A percentile compares a stretch with the other conserved stretches of the same genome.
Evolutionary conservation across 306 rosid species (phyloP).

Genomic region (Cicer arietinum): DNA sequence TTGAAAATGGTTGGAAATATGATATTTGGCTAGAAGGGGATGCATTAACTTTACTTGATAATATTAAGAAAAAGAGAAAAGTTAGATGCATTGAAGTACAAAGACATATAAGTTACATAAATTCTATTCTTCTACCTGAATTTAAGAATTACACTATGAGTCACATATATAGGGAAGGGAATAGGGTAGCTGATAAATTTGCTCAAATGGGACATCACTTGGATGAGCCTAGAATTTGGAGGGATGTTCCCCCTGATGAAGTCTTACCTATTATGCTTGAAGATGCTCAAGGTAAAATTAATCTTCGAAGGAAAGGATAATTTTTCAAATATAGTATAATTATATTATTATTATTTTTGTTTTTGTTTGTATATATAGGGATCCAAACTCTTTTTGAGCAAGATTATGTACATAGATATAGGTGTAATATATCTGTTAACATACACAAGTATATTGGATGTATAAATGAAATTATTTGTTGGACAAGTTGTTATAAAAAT

Average conservation of each 20-base stretch:
- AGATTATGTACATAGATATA: constrained; percentile 17
- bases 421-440: neutral
- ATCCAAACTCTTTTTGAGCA: constrained; percentile 19
- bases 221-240: constrained; percentile 61
- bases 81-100: constrained; percentile 59
- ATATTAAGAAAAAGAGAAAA: constrained; percentile 48
- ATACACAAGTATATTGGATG: neutral
- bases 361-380: neutral
- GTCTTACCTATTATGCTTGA: constrained; percentile 54
- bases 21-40: constrained; percentile 87
- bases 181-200: constrained; percentile 70
- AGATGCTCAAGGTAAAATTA: constrained; percentile 76
- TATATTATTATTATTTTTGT: neutral
- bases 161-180: constrained; percentile 76
- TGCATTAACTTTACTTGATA: constrained; percentile 64
- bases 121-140: constrained; percentile 52
- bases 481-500: neutral
- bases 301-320: constrained; percentile 46
- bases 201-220: constrained; percentile 71
- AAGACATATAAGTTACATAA: constrained; percentile 54
- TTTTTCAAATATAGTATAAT: neutral
- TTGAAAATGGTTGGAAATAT: constrained; percentile 70
- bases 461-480: constrained; percentile 19
- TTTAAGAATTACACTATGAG: constrained; percentile 50
- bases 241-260: constrained; percentile 57